Evolutionary conservation across 2,329 filamentous ascomycete genomes (phyloP), one percentile per base, ranked within the genome.

Genomic region (Fusarium haematococcum): DNA sequence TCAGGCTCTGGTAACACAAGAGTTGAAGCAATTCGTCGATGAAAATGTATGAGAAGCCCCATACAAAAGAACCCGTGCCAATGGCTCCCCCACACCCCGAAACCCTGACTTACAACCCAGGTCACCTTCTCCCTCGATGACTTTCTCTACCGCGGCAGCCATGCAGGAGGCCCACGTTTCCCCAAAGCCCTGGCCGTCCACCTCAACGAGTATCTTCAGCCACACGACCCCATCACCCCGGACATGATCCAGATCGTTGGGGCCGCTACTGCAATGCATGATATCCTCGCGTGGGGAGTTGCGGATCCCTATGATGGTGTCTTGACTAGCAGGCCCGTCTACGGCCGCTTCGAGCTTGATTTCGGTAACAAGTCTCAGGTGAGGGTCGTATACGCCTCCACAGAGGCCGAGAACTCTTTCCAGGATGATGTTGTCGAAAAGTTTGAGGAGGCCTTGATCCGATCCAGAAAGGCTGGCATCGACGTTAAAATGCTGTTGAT

Each of bases 291-390:
- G 1, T 86, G 83, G 81, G 80, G 79, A 5, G 68, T 86, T 13
- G 81, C 81, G 0, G 79, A 86, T 39, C 77, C 81, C 0, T 80
- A 82, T 5, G 83, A 86, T 3, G 83, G 79, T 1, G 79, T 86
- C n/a, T 71, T 86, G 13, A 77, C 82, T 2, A 83, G 82, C 35
- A 77, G 81, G 1, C 85, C 85, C 2, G 79, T 84, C 7, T 89
- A 89, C 62, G 86, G 87, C 5, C 84, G 85, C 3, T 88, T 89
- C 65, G 83, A 87, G 41, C 79, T 84, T 4, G 88, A 89, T 69
- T 85, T 89, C 37, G 81, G 81, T 0, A 81, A 85, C 30, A 83
- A 85, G 45, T 81, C 85, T 0, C 81, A 83, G 0, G 79, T 84
- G 4, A 78, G 79, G 10, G 82, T 89, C 0, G 82, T 88, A 0